These are phyloP conservation scores for Ogataea wickerhamii DNA, from an alignment of 805 yeast species.

Conservation along the genomic window DNA sequence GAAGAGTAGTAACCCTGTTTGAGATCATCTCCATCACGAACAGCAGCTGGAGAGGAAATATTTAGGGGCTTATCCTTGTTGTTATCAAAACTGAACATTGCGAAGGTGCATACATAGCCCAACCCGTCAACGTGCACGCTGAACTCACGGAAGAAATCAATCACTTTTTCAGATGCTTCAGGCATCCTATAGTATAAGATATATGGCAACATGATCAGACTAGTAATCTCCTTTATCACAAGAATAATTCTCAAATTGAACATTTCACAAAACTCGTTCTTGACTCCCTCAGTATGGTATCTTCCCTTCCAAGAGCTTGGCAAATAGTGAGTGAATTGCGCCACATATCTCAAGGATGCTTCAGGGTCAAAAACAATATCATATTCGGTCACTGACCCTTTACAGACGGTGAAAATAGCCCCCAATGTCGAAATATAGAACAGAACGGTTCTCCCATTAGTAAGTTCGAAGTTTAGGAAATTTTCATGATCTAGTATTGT, in stretches of 20 bases:
- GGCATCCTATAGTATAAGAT: conserved; percentile 85
- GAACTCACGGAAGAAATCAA: conserved; percentile 88
- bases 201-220: conserved; percentile 82
- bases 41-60: conserved; percentile 7
- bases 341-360: conserved; percentile 71
- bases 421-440: conserved; percentile 90
- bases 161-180: conserved; percentile 63
- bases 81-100: conserved; percentile 81
- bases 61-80: conserved; percentile 35
- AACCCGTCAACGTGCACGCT: conserved; percentile 90
- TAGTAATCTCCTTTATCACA: conserved; percentile 72
- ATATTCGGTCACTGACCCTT: conserved; percentile 63
- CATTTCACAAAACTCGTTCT: conserved; percentile 72
- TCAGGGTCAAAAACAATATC: conserved; percentile 87
- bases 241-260: conserved; percentile 72
- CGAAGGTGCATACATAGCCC: conserved; percentile 92
- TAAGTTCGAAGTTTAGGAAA: conserved; percentile 83
- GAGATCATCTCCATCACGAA: conserved; percentile 28
- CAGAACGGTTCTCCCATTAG: conserved; percentile 73
- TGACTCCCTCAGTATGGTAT: conserved; percentile 81
- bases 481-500: conserved; percentile 85
- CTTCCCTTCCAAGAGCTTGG: conserved; percentile 85
- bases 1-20: conserved; percentile 42
- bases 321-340: conserved; percentile 84
- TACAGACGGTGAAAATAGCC: conserved; percentile 79